phyloP scores from a whole-genome alignment of 192 early-diverging fungal genomes.

The Coemansia sp. region DNA sequence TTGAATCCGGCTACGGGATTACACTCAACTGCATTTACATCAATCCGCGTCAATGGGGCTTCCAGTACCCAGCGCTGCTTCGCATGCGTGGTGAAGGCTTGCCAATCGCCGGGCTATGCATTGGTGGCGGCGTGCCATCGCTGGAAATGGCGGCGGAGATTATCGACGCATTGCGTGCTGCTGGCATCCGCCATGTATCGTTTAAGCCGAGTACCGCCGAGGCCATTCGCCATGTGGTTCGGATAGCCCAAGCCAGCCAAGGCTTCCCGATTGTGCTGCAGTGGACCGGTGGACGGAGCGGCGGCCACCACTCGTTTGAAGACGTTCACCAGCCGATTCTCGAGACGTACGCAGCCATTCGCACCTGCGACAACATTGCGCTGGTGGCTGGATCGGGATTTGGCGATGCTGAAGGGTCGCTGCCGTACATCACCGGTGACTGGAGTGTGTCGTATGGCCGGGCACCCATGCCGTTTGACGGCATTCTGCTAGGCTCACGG shows the following conservation, averaged over 20 bases:
- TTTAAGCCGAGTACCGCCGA: constrained; percentile 85
- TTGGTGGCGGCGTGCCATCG: constrained; percentile 91
- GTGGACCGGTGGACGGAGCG: constrained; percentile 96
- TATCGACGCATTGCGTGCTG: constrained; percentile 67
- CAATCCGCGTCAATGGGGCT: constrained; percentile 81
- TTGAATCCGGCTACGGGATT: constrained; percentile 81
- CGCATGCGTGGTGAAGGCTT: constrained; percentile 80
- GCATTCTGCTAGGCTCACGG: constrained; percentile 88
- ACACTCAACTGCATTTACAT: constrained; percentile 91
- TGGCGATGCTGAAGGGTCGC: constrained; percentile 79
- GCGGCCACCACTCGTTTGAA: constrained; percentile 96
- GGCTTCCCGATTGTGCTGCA: constrained; percentile 88
- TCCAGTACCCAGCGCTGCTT: constrained; percentile 77
- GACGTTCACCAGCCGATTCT: constrained; percentile 92
- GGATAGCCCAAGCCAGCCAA: constrained; percentile 79
- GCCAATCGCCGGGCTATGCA: constrained; percentile 87
- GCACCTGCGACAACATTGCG: constrained; percentile 75
- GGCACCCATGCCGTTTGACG: constrained; percentile 95
- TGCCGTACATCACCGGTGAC: constrained; percentile 92
- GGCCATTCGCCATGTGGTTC: constrained; percentile 77
- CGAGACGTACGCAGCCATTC: constrained; percentile 61
- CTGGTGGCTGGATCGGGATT: constrained; percentile 92
- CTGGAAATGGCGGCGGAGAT: constrained; percentile 79
- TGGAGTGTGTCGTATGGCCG: constrained; percentile 78
- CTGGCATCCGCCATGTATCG: constrained; percentile 73